phyloP scores from a whole-genome alignment of 495 filamentous ascomycete species.

The Xylaria castorea region DNA sequence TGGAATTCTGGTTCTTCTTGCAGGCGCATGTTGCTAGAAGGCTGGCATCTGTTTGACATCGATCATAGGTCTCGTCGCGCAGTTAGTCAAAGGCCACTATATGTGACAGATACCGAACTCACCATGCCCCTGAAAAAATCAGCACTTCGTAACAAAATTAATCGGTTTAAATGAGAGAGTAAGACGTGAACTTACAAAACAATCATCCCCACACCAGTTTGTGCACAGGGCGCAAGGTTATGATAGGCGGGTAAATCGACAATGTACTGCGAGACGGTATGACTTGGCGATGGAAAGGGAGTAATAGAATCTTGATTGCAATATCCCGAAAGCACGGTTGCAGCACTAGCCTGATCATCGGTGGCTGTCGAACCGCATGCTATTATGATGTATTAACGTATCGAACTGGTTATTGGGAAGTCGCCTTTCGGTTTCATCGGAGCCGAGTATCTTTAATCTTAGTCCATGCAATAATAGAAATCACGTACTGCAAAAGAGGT shows the following conservation, averaged over 20 bases:
- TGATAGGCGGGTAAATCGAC: conserved; percentile 53
- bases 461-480: too few species aligned
- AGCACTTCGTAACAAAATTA: background rate
- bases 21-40: conserved; percentile 56
- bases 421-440: background rate
- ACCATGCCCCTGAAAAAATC: conserved; percentile 44
- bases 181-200: conserved; percentile 42
- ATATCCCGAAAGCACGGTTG: conserved; percentile 52
- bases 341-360: conserved; percentile 54
- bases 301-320: conserved; percentile 49
- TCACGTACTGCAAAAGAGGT: conserved; percentile 11
- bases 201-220: conserved; percentile 45
- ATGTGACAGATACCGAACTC: conserved; percentile 20
- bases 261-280: conserved; percentile 50
- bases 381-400: conserved; percentile 2
- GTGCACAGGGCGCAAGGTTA: conserved; percentile 54
- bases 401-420: background rate
- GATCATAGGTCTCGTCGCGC: conserved; percentile 36
- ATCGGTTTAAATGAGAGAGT: background rate
- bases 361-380: conserved; percentile 47
- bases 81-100: conserved; percentile 25
- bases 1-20: conserved; percentile 53
- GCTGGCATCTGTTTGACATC: conserved; percentile 38
- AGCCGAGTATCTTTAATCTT: background rate
- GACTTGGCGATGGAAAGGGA: conserved; percentile 46